Base-by-base conservation (phyloP, 2,329 filamentous ascomycete genomes). In the Stagonosporopsis rhizophila region DNA sequence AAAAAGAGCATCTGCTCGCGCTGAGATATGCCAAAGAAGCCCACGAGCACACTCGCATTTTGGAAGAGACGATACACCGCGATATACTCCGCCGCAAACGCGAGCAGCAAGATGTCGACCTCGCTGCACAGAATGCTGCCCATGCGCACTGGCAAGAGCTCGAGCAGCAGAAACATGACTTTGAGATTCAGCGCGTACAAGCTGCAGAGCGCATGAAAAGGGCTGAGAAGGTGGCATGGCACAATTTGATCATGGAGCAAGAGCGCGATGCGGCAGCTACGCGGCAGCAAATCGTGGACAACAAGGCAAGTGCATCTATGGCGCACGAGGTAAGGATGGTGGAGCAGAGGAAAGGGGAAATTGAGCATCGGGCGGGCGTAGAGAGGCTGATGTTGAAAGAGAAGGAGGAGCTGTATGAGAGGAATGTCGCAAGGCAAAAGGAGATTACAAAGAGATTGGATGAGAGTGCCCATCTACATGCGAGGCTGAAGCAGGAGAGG, bases 371-470 rank as follows among this genome's bases (percentile, higher is more conserved):
- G 14, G 62, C 61, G 0, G 58, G 44, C 2, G 58, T 70, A 20
- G 73, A 75, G 59, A 60, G 64, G 37, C 56, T 60, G 27, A 59
- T 67, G 59, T 30, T 75, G 11, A 65, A 65, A 61, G 71, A 73
- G 42, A 75, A 73, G 56, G 72, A 75, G 41, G 64, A 73, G 34
- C 35, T 71, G 52, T 73, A 68, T 57, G 67, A 73, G 44, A 56
- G 66, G 55, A 75, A 75, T 61, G 65, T 71, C 2, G 63, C 61
- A 52, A 67, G 70, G 54, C 72, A 75, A 60, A 67, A 66, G 59
- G 59, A 64, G 52, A 40, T 73, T 11, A 70, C 65, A 30, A 61
- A 70, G 39, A 60, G 68, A 48, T 49, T 69, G 54, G 69, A 71
- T 61, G 67, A 72, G 59, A 72, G 70, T 58, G 69, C 71, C 7